Evolutionary conservation across 2,329 filamentous ascomycete species (phyloP), one percentile per base, ranked within the genome.

Genomic region (Immersiporthe knoxdaviesiana): DNA sequence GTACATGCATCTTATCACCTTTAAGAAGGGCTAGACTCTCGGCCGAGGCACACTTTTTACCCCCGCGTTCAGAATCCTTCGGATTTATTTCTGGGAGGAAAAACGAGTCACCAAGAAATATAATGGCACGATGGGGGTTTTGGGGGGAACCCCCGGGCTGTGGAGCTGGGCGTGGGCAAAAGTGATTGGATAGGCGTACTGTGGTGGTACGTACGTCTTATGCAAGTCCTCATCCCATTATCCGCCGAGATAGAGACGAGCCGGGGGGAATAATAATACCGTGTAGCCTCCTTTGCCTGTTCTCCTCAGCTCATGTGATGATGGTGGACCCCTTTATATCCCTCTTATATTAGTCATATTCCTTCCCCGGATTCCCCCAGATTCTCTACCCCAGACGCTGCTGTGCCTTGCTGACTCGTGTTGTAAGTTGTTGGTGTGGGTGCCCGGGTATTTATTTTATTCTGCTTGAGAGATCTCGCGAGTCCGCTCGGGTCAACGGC

Each of bases 401-500:
- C 44, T n/a, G n/a, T n/a, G n/a, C n/a, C n/a, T 47, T n/a, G 44
- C 44, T 47, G 44, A 47, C 44, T 47, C 44, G 44, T n/a, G 44
- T n/a, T 18, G 7, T n/a, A n/a, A n/a, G 1, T 47, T 47, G 44
- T 47, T 47, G 44, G 44, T 47, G 44, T n/a, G 44, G 44, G 44
- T 11, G 18, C 21, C 44, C 44, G 44, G 44, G 44, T 47, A 47
- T 47, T 47, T 32, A 2, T 27, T 27, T 11, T 32, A 37, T 59
- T 37, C 56, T 59, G 18, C 44, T 47, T n/a, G 44, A 47, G 56
- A 35, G 16, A 37, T 37, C 54, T 35, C 56, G 72, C 1, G 11
- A 8, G 21, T 47, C 44, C 21, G 44, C 35, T 32, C 69, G 68
- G 71, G 70, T 50, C 44, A 73, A 66, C 52, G 67, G 59, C 16